Evolutionary conservation across 2,329 filamentous ascomycete genomes (phyloP).

Genomic region (Cryphonectria parasitica): DNA sequence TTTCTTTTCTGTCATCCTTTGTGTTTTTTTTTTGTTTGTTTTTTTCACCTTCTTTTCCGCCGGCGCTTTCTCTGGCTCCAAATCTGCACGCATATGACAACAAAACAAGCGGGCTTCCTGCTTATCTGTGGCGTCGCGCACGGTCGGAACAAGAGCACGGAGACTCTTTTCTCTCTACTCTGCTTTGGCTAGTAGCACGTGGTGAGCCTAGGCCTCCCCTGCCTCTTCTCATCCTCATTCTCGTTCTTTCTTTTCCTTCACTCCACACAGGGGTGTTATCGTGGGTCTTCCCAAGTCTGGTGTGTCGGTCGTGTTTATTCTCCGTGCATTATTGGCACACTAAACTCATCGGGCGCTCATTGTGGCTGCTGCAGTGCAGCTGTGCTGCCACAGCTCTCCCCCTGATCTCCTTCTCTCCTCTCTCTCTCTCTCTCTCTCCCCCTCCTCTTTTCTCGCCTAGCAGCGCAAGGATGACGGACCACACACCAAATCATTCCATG

Average conservation of each 20-base stretch:
- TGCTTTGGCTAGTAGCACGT: background rate
- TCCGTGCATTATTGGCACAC: background rate
- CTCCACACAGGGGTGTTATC: too few species aligned
- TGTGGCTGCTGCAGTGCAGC: too few species aligned
- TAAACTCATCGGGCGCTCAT: background rate
- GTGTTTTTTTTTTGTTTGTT: background rate
- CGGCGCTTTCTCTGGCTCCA: too few species aligned
- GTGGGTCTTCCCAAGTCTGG: slow-evolving; percentile 1
- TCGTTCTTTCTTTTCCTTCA: too few species aligned
- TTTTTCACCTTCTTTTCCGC: background rate
- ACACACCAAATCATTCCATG: too few species aligned
- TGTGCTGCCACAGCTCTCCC: too few species aligned
- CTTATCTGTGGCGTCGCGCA: background rate
- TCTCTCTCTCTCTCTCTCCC: too few species aligned
- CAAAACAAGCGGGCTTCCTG: too few species aligned
- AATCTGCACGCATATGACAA: too few species aligned
- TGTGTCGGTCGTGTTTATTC: background rate
- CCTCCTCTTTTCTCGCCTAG: too few species aligned
- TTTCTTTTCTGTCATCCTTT: background rate
- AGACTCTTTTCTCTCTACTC: background rate
- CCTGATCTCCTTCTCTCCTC: too few species aligned
- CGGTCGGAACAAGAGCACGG: background rate
- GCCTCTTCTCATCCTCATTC: background rate
- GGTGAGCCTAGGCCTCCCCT: slow-evolving; percentile 3
- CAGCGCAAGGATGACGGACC: too few species aligned